Percentiles rank a stretch among this genome's conserved stretches.
These are phyloP conservation scores for Chenopodium suecicum DNA, from an alignment of 148 eudicot genomes.

Conservation along the genomic window DNA sequence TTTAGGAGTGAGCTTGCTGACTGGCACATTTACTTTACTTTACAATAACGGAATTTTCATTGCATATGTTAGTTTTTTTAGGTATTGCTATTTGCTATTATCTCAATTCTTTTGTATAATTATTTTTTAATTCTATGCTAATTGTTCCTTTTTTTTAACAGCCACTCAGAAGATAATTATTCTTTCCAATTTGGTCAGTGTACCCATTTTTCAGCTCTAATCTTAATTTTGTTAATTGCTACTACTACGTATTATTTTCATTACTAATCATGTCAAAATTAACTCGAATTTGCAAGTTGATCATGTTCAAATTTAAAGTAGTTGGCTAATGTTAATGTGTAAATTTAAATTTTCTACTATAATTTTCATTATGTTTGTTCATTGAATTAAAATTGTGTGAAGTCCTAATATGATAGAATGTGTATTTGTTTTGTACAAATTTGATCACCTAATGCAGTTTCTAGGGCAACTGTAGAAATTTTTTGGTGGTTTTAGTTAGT, in stretches of 20 bases:
- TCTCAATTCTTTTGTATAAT: neutral
- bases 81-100: too few relatives aligned
- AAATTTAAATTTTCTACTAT: too few relatives aligned
- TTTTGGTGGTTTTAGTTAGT: neutral
- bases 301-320: neutral
- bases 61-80: too few relatives aligned
- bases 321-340: neutral
- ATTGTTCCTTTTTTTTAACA: neutral
- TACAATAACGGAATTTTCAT: too few relatives aligned
- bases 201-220: neutral
- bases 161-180: too few relatives aligned
- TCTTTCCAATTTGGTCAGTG: neutral
- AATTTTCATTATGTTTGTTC: neutral
- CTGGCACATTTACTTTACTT: too few relatives aligned
- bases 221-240: neutral
- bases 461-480: too few relatives aligned
- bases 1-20: too few relatives aligned
- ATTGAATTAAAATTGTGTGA: neutral
- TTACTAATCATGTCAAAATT: conserved; percentile 6
- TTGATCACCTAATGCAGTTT: neutral
- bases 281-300: neutral
- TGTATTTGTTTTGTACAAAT: neutral
- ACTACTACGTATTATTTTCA: neutral
- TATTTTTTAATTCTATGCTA: neutral
- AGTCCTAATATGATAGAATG: neutral